Evolutionary conservation across 1,139 yeast genomes (phyloP), one percentile per base, ranked within the genome.

Genomic region (Lodderomyces pseudojiufengensis): DNA sequence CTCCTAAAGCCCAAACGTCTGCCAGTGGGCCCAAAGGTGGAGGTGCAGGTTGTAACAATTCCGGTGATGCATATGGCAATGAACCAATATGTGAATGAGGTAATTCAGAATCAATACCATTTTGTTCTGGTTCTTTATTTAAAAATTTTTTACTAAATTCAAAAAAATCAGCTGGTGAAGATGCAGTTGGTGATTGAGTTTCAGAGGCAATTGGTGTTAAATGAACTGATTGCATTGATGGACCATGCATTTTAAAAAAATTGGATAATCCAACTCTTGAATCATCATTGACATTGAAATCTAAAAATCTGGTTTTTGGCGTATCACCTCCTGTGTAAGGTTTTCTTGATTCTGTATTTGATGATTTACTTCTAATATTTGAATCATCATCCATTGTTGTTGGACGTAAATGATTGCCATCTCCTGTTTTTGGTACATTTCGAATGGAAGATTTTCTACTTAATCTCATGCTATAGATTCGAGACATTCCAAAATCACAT

Each of bases 1-100:
- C 86, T 2, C 97, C 97, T 36, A 84, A 68, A 0, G 97, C 95
- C 97, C 97, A 90, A 9, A 85, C 73, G 57, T 90, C 97, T 1
- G 87, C 82, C 37, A 79, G 67, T 0, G 88, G 84, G 1, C 84
- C 82, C 38, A 83, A 65, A 2, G 84, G 80, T 3, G 84, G 81
- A 1, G 85, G 85, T 20, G 72, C 66, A 1, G 85, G 80, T 27
- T 70, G 64, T 35, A 88, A 63, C 24, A 87, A 65, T 52, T 90
- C 96, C 0, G 97, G 97, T 0, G 95, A 76, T 1, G 96, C 95
- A 54, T 87, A 90, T 0, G 97, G 97, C 27, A 90, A 65, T 1
- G 95, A 87, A 0, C 97, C 97, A 39, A 87, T 84, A 48, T 79
- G 84, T 20, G 77, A 64, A 51, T 78, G 84, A 1, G 85, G 84